A percentile compares a stretch with the other conserved stretches of the same genome.
These are phyloP conservation scores for Globisporangium canariense DNA, from an alignment of 352 stramenopile species.

Conservation along the genomic window DNA sequence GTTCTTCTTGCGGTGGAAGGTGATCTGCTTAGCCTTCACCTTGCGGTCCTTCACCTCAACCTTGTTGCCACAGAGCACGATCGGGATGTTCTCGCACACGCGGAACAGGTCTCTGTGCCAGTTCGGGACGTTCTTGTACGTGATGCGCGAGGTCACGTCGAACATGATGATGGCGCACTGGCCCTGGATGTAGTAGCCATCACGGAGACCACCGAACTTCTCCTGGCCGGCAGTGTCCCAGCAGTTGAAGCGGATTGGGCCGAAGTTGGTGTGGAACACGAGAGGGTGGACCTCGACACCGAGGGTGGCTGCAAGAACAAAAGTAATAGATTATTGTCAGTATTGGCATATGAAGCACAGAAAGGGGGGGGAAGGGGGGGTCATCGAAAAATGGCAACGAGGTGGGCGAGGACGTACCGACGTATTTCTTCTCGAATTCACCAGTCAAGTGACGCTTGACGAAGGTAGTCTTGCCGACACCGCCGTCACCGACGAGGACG, in stretches of 20 bases:
- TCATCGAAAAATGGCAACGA: not conserved
- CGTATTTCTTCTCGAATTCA: conserved; percentile 99
- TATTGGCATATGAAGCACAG: not conserved
- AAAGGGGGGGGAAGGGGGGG: not conserved
- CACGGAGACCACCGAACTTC: conserved; percentile 95
- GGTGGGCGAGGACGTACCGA: conserved; percentile 40
- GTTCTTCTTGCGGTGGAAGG: conserved; percentile 99
- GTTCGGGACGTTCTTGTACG: conserved; percentile 99
- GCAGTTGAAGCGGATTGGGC: conserved; percentile 99
- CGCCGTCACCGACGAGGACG: conserved; percentile 99
- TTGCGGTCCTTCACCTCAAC: conserved; percentile 99
- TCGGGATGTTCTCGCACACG: conserved; percentile 99
- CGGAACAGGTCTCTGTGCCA: conserved; percentile 99
- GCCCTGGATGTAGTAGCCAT: conserved; percentile 99
- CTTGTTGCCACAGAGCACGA: conserved; percentile 99
- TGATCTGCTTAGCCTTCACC: conserved; percentile 99
- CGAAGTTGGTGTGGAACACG: conserved; percentile 99
- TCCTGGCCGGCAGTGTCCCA: conserved; percentile 99
- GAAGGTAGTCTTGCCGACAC: conserved; percentile 99
- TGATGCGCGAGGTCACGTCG: conserved; percentile 99
- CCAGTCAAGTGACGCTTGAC: conserved; percentile 99
- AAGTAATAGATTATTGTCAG: not conserved
- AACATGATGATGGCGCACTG: conserved; percentile 99
- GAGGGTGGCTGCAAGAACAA: conserved; percentile 84
- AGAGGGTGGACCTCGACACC: conserved; percentile 99